Conservation (phyloP, 1,139 yeast species). For the Citeromyces siamensis region DNA sequence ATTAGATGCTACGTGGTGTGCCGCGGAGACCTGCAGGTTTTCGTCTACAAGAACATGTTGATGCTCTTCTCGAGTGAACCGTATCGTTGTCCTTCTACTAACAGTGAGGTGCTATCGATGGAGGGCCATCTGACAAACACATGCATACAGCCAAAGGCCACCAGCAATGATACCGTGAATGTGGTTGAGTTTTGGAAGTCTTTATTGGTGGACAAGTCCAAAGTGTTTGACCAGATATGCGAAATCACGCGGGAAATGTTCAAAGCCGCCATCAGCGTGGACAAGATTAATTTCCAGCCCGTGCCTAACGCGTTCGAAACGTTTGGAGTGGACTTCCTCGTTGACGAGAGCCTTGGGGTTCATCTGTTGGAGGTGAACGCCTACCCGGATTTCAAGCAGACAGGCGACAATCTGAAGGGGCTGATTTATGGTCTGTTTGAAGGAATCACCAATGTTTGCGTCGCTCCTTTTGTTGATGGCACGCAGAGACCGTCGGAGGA, state of each 20-base stretch:
- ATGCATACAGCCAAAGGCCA: slow-evolving; percentile 51
- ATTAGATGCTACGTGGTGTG: slow-evolving; percentile 79
- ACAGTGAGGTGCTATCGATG: slow-evolving; percentile 20
- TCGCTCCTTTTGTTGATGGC: slow-evolving; percentile 24
- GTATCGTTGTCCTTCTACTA: slow-evolving; percentile 27
- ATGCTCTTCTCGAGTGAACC: slow-evolving; percentile 61
- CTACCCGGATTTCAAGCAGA: slow-evolving; percentile 93
- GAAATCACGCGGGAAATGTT: slow-evolving; percentile 60
- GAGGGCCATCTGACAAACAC: slow-evolving; percentile 85
- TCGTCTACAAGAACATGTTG: slow-evolving; percentile 66
- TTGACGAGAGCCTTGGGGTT: slow-evolving; percentile 42
- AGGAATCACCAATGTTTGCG: slow-evolving; percentile 26
- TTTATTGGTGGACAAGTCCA: slow-evolving; percentile 23
- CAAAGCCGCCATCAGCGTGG: slow-evolving; percentile 70
- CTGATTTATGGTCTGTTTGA: slow-evolving; percentile 52
- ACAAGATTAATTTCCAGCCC: slow-evolving; percentile 84
- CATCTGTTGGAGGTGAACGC: slow-evolving; percentile 77
- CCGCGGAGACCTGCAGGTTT: slow-evolving; percentile 62
- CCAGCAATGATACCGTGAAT: slow-evolving; percentile 17
- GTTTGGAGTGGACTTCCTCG: slow-evolving; percentile 80
- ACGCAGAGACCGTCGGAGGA: slow-evolving; percentile 10
- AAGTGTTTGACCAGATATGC: slow-evolving; percentile 43
- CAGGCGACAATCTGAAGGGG: slow-evolving; percentile 62
- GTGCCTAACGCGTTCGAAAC: slow-evolving; percentile 71
- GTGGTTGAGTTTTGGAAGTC: slow-evolving; percentile 64